Evolutionary conservation across 2,329 filamentous ascomycete genomes (phyloP).

Genomic region (Nothophaeocryptopus gaeumannii): DNA sequence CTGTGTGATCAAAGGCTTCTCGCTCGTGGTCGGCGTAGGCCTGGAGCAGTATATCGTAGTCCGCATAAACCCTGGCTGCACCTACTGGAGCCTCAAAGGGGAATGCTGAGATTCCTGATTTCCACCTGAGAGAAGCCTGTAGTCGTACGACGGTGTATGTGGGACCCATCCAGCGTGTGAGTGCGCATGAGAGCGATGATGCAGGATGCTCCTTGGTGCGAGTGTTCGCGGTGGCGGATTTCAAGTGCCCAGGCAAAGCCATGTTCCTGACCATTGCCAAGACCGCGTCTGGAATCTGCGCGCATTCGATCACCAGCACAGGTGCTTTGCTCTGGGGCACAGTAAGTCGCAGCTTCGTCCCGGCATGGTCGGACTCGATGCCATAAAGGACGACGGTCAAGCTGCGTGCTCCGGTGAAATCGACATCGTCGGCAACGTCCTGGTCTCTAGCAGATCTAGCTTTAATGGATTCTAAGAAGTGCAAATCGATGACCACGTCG

Average conservation of each 20-base stretch:
- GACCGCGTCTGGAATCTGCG: constrained; percentile 13
- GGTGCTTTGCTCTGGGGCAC: constrained; percentile 14
- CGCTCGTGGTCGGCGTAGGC: constrained; percentile 26
- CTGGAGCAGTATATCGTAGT: constrained; percentile 26
- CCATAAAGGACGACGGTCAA: constrained; percentile 21
- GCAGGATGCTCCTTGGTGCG: constrained; percentile 18
- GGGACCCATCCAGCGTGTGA: constrained; percentile 26
- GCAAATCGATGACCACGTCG: constrained; percentile 29
- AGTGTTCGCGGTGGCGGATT: not conserved
- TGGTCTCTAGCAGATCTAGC: constrained; percentile 6
- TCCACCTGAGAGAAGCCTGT: constrained; percentile 30
- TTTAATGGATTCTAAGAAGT: constrained; percentile 26
- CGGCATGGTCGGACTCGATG: constrained; percentile 19
- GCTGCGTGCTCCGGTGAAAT: constrained; percentile 20
- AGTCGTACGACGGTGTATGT: constrained; percentile 29
- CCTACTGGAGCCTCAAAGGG: constrained; percentile 24
- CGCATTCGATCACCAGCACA: constrained; percentile 27
- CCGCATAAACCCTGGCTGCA: constrained; percentile 25
- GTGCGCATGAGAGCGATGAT: constrained; percentile 20
- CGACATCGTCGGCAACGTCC: constrained; percentile 21
- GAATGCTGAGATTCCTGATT: constrained; percentile 33
- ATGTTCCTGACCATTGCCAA: constrained; percentile 20
- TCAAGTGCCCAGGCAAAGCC: constrained; percentile 18
- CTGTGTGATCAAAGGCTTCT: constrained; percentile 22
- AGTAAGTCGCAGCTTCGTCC: constrained; percentile 22